Percentiles rank a stretch among this genome's conserved stretches.
Evolutionary conservation across 192 early-diverging fungal genomes (phyloP).

Genomic region (Coemansia sp.): DNA sequence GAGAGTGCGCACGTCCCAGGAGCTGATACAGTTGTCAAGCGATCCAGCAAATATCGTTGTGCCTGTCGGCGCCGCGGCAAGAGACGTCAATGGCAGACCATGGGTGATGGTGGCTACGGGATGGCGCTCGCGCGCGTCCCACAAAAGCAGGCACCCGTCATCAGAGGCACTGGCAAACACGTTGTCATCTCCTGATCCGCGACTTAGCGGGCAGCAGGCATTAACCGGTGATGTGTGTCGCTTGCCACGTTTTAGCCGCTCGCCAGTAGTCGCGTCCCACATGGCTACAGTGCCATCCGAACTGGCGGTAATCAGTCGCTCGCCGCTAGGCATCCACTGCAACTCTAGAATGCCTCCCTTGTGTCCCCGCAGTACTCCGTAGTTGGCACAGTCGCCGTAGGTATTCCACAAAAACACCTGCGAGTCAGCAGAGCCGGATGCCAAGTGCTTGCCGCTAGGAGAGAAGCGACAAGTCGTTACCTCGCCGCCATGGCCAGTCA

Average conservation of each 20-base stretch:
- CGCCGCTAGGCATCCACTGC: conserved; percentile 85
- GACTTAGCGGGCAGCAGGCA: conserved; percentile 65
- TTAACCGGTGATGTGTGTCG: conserved; percentile 84
- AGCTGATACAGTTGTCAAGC: conserved; percentile 86
- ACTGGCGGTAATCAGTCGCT: conserved; percentile 77
- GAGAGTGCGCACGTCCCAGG: conserved; percentile 86
- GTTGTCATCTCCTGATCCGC: conserved; percentile 61
- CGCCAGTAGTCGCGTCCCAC: conserved; percentile 84
- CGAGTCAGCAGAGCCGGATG: conserved; percentile 78
- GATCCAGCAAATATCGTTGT: conserved; percentile 79
- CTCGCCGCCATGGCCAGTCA: conserved; percentile 80
- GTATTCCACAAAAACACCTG: conserved; percentile 92
- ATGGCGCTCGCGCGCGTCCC: conserved; percentile 69
- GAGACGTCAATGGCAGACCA: conserved; percentile 72
- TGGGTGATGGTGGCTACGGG: conserved; percentile 61
- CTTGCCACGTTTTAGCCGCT: conserved; percentile 74
- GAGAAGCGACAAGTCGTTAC: conserved; percentile 85
- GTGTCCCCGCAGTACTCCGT: conserved; percentile 84
- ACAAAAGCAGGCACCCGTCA: conserved; percentile 75
- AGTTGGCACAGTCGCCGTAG: conserved; percentile 88
- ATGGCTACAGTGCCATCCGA: conserved; percentile 76
- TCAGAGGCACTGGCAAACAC: conserved; percentile 81
- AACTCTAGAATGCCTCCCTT: conserved; percentile 80
- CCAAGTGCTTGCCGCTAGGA: conserved; percentile 77
- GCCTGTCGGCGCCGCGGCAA: conserved; percentile 71